Percentiles rank a stretch among this genome's conserved stretches.
Evolutionary conservation across 1,284 basidiomycete genomes (phyloP).

Genomic region (Malassezia nana): DNA sequence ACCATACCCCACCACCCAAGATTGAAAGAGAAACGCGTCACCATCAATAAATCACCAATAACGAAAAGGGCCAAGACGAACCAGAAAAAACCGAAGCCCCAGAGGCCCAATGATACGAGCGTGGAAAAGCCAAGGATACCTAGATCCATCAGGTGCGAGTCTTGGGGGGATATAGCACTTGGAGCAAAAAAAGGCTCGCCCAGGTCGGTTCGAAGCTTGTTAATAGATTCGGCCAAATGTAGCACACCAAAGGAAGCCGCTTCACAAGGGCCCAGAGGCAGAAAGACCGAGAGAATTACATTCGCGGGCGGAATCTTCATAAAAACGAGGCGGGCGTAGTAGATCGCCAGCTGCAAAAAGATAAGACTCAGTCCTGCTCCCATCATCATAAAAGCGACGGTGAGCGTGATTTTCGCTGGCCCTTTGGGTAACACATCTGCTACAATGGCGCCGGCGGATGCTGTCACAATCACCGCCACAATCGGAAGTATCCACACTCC

Average conservation of each 20-base stretch:
- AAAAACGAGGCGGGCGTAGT: slow-evolving; percentile 53
- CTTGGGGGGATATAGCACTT: slow-evolving; percentile 10
- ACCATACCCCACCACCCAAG: slow-evolving; percentile 36
- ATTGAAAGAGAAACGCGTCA: slow-evolving; percentile 30
- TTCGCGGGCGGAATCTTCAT: slow-evolving; percentile 50
- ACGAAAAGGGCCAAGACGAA: slow-evolving; percentile 48
- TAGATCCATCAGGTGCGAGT: slow-evolving; percentile 24
- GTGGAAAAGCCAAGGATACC: slow-evolving; percentile 26
- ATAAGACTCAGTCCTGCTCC: slow-evolving; percentile 51
- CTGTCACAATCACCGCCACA: slow-evolving; percentile 61
- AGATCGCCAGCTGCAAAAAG: slow-evolving; percentile 57
- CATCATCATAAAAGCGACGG: slow-evolving; percentile 51
- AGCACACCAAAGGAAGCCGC: slow-evolving; percentile 59
- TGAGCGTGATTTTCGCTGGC: slow-evolving; percentile 55
- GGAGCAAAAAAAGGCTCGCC: slow-evolving; percentile 14
- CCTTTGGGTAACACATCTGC: slow-evolving; percentile 53
- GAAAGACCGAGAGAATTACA: slow-evolving; percentile 57
- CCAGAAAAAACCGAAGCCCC: slow-evolving; percentile 52
- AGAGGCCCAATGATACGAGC: slow-evolving; percentile 48
- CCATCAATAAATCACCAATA: slow-evolving; percentile 28
- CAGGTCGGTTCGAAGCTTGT: slow-evolving; percentile 14
- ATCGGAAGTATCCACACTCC: slow-evolving; percentile 57
- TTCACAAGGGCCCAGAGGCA: slow-evolving; percentile 56
- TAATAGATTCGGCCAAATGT: slow-evolving; percentile 46
- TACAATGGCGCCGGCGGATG: slow-evolving; percentile 59